phyloP scores from a whole-genome alignment of 2,329 filamentous ascomycete genomes.

The Aplosporella prunicola region DNA sequence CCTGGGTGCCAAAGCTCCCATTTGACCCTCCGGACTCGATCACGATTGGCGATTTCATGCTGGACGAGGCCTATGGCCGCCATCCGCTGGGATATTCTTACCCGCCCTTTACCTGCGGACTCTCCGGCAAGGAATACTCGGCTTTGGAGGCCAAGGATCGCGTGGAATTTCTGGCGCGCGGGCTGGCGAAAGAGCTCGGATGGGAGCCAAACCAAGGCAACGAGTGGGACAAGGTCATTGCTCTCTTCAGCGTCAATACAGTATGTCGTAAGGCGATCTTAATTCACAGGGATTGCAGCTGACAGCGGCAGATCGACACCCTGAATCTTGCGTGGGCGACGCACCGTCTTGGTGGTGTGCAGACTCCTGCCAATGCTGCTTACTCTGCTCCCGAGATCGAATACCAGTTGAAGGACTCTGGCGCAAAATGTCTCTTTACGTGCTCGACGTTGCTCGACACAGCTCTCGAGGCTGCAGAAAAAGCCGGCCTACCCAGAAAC shows the following conservation, averaged over 20 bases:
- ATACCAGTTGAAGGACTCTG: conserved; percentile 61
- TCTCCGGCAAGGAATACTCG: conserved; percentile 60
- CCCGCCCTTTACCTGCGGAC: conserved; percentile 67
- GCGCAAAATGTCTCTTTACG: conserved; percentile 62
- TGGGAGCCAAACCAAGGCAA: conserved; percentile 61
- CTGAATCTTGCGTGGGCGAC: conserved; percentile 63
- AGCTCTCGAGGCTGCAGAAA: conserved; percentile 55
- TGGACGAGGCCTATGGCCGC: conserved; percentile 61
- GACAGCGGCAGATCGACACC: conserved; percentile 55
- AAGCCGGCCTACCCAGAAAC: conserved; percentile 52
- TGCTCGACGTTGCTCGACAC: conserved; percentile 56
- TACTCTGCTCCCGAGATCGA: conserved; percentile 62
- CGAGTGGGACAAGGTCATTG: conserved; percentile 75
- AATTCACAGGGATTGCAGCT: conserved; percentile 10
- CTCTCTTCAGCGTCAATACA: conserved; percentile 70
- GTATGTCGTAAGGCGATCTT: conserved; percentile 35
- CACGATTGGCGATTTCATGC: conserved; percentile 67
- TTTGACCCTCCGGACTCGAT: conserved; percentile 63
- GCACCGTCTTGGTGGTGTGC: conserved; percentile 64
- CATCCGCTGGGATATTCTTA: conserved; percentile 52
- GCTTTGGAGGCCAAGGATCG: conserved; percentile 54
- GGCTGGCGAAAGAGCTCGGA: conserved; percentile 59
- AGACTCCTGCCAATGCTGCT: conserved; percentile 65
- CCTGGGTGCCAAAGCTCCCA: conserved; percentile 53
- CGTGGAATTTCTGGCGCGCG: conserved; percentile 58